Evolutionary conservation across 2,329 filamentous ascomycete genomes (phyloP).

Genomic region (Botryotinia calthae): DNA sequence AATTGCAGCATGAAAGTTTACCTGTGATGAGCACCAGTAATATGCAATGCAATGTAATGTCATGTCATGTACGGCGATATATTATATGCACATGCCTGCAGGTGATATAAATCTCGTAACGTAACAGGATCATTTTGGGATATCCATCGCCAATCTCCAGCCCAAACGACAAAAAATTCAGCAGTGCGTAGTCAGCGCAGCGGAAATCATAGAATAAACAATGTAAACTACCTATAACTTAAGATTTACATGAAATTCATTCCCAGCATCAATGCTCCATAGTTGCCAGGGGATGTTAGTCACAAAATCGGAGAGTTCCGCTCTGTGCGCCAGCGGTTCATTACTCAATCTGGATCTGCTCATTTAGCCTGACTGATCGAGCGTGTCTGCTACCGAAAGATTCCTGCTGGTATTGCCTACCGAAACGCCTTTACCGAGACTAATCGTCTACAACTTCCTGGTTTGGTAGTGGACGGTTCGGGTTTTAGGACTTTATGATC

Average conservation of each 20-base stretch:
- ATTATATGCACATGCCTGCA: neutral
- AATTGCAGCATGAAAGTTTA: neutral
- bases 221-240: neutral
- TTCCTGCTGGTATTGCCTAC: neutral
- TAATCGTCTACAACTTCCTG: conserved; percentile 1
- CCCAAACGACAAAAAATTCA: neutral
- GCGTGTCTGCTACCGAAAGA: neutral
- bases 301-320: neutral
- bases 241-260: neutral
- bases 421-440: conserved; percentile 5
- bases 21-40: conserved; percentile 1
- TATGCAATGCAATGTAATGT: conserved; percentile 11
- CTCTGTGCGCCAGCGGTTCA: conserved; percentile 8
- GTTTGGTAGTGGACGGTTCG: neutral
- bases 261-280: neutral
- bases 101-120: conserved; percentile 11
- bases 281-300: neutral
- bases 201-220: neutral
- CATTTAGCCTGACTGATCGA: neutral
- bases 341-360: conserved; percentile 5
- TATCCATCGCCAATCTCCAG: conserved; percentile 1
- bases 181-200: neutral
- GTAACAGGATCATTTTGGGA: conserved; percentile 10
- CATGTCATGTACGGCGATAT: conserved; percentile 2
- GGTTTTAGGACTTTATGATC: neutral